Conservation (phyloP, 2,329 filamentous ascomycete species). For the Ophiocordyceps polyrhachis-furcata region DNA sequence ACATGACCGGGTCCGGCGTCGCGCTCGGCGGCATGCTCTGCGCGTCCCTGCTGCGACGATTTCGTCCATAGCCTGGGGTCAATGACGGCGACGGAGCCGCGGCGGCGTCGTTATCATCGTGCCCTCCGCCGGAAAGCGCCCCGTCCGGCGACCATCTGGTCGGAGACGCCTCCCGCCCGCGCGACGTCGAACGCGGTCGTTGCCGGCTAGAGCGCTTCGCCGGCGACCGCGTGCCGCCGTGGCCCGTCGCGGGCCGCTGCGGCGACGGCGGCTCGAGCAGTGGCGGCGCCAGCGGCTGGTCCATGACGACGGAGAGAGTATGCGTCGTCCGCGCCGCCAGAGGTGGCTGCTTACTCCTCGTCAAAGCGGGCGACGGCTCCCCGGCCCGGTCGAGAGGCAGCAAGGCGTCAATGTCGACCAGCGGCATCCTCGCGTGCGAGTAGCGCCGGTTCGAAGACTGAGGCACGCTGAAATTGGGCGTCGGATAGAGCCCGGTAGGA, state of each 20-base stretch:
- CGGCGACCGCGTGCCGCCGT: constrained; percentile 3
- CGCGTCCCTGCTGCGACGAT: neutral
- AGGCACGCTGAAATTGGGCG: constrained; percentile 36
- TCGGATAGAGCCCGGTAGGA: constrained; percentile 8
- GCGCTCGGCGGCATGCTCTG: constrained; percentile 2
- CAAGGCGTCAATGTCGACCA: constrained; percentile 3
- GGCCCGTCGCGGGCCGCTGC: constrained; percentile 12
- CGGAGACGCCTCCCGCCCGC: neutral
- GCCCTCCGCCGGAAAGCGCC: neutral
- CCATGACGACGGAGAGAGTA: constrained; percentile 34
- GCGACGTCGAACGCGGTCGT: constrained; percentile 1
- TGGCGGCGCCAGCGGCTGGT: constrained; percentile 27
- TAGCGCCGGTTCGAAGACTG: constrained; percentile 25
- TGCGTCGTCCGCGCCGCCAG: constrained; percentile 28
- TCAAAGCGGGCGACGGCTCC: constrained; percentile 4
- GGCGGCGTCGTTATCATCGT: neutral
- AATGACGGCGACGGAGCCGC: neutral
- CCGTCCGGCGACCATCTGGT: constrained; percentile 5
- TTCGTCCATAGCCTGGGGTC: constrained; percentile 5
- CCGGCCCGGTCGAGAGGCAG: constrained; percentile 3
- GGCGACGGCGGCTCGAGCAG: constrained; percentile 8
- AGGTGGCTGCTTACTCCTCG: constrained; percentile 20
- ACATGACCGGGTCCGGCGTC: constrained; percentile 3
- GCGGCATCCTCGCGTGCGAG: constrained; percentile 18
- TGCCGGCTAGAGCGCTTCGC: neutral